Conservation (phyloP, 192 early-diverging fungal species). For the Mortierella alpina region DNA sequence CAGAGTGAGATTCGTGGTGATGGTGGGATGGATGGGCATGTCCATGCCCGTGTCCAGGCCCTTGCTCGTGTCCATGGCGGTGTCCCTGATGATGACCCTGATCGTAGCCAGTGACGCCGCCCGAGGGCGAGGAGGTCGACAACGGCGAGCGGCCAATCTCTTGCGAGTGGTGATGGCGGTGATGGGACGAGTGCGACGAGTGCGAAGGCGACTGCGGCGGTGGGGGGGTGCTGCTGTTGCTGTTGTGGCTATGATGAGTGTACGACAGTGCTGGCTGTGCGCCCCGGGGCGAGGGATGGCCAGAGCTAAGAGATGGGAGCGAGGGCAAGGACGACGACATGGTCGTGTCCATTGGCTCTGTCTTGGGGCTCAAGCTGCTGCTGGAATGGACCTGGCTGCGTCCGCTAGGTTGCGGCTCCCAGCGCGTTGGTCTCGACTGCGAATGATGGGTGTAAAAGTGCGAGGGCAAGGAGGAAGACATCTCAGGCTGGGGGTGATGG, state of each 20-base stretch:
- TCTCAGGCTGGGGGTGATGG: conserved; percentile 26
- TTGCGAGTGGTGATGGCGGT: conserved; percentile 43
- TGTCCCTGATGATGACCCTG: conserved; percentile 4
- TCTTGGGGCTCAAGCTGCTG: conserved; percentile 38
- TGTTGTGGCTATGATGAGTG: conserved; percentile 12
- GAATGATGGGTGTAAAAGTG: conserved; percentile 34
- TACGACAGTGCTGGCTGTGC: conserved; percentile 16
- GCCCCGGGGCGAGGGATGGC: conserved; percentile 17
- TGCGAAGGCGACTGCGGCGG: conserved; percentile 26
- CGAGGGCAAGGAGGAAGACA: conserved; percentile 52
- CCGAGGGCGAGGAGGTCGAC: conserved; percentile 22
- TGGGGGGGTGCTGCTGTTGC: conserved; percentile 21
- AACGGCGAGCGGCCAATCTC: conserved; percentile 42
- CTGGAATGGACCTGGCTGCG: neutral
- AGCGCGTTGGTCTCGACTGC: conserved; percentile 24
- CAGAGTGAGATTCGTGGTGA: conserved; percentile 21
- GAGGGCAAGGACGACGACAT: conserved; percentile 47
- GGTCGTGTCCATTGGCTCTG: conserved; percentile 39
- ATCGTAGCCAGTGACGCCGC: conserved; percentile 22
- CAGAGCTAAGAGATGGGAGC: conserved; percentile 23
- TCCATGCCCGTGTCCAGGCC: conserved; percentile 3
- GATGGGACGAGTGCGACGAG: conserved; percentile 3
- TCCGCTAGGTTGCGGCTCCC: conserved; percentile 34
- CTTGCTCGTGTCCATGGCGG: neutral
- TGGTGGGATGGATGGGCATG: conserved; percentile 15